Percentiles rank a stretch among this genome's conserved stretches.
Conservation (phyloP, 441 rosid species). For the Mallotus japonicus region DNA sequence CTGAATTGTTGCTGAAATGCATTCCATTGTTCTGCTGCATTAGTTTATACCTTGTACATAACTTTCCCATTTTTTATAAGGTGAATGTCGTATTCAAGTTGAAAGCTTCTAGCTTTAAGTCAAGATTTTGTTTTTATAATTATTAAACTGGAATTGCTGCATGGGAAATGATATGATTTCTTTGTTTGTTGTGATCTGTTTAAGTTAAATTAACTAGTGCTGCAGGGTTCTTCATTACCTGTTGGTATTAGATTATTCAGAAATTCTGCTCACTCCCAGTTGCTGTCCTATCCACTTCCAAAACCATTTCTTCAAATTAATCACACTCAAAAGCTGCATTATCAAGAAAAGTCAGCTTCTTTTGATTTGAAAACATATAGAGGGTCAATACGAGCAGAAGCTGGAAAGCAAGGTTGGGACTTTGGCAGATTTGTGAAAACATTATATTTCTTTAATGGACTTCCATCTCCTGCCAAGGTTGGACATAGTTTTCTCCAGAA, state of each 20-base stretch:
- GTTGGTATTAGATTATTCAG: slow-evolving; percentile 28
- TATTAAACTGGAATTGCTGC: not conserved
- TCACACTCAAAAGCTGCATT: slow-evolving; percentile 33
- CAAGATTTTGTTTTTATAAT: not conserved
- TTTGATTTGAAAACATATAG: slow-evolving; percentile 31
- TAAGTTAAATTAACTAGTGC: slow-evolving; percentile 23
- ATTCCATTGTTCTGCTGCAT: not conserved
- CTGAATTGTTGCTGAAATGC: not conserved
- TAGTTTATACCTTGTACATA: not conserved
- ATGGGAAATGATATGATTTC: not conserved
- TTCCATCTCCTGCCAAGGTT: slow-evolving; percentile 83
- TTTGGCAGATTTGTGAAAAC: slow-evolving; percentile 82
- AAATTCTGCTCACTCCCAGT: slow-evolving; percentile 29
- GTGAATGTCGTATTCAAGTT: not conserved
- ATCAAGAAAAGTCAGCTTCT: slow-evolving; percentile 31
- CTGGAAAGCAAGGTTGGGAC: slow-evolving; percentile 71
- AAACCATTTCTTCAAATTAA: slow-evolving; percentile 70
- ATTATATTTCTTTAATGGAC: slow-evolving; percentile 73
- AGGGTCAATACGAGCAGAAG: slow-evolving; percentile 37
- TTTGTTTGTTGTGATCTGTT: slow-evolving; percentile 7
- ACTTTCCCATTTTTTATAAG: not conserved
- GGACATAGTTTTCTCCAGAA: not conserved
- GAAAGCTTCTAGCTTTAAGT: not conserved
- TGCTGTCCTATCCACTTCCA: slow-evolving; percentile 47
- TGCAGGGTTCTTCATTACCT: slow-evolving; percentile 56